These are phyloP conservation scores for Hygrophoropsis aurantiaca DNA, from an alignment of 768 basidiomycete species.

Conservation along the genomic window DNA sequence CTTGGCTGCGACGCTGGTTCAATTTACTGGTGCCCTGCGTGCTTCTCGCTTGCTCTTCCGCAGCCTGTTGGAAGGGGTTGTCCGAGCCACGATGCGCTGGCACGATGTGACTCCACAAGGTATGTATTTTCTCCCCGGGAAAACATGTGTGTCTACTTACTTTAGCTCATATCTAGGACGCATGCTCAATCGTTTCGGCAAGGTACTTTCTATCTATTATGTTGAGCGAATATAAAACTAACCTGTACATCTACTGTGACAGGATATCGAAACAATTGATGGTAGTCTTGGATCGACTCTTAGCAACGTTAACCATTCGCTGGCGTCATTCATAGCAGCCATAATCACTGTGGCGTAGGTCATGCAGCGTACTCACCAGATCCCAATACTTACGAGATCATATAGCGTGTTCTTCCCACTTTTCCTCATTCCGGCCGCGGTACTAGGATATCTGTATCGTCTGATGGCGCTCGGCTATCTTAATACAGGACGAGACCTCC, in stretches of 20 bases:
- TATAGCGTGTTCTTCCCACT: conserved; percentile 70
- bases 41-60: conserved; percentile 39
- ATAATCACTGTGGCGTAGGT: conserved; percentile 70
- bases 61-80: conserved; percentile 64
- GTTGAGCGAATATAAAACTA: too few relatives aligned
- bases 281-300: conserved; percentile 64
- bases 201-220: conserved; percentile 35
- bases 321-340: conserved; percentile 77
- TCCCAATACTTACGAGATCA: conserved; percentile 12
- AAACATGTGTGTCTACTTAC: not conserved
- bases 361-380: not conserved
- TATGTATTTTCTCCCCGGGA: conserved; percentile 8
- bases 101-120: conserved; percentile 84
- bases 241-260: conserved; percentile 4
- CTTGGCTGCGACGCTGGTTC: conserved; percentile 49
- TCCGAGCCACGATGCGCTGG: conserved; percentile 82
- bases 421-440: conserved; percentile 74
- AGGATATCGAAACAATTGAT: conserved; percentile 89
- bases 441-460: conserved; percentile 77
- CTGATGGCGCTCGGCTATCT: conserved; percentile 70
- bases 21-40: conserved; percentile 53
- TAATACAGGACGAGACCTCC: conserved; percentile 78
- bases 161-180: conserved; percentile 46
- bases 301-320: conserved; percentile 73
- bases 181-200: conserved; percentile 84